phyloP scores from a whole-genome alignment of 306 rosid species.

The Gleditsia sinensis region DNA sequence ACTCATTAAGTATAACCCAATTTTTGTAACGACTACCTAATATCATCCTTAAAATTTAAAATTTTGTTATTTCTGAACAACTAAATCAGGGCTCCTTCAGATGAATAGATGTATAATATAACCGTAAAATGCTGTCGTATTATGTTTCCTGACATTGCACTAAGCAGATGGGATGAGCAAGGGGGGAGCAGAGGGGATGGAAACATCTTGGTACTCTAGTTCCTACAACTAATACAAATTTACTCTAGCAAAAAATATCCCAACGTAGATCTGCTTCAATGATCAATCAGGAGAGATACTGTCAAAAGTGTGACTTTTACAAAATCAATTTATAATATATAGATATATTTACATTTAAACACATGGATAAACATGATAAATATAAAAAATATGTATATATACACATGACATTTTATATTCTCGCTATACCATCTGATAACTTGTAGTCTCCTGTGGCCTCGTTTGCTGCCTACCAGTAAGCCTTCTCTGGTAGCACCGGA shows the following conservation, averaged over 20 bases:
- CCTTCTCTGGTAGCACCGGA: slow-evolving; percentile 1
- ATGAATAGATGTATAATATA: too few relatives aligned
- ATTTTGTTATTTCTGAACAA: too few relatives aligned
- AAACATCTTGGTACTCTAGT: background rate
- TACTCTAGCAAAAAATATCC: background rate
- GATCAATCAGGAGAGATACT: slow-evolving; percentile 1
- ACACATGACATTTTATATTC: slow-evolving; percentile 32
- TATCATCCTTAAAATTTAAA: too few relatives aligned
- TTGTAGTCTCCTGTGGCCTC: background rate
- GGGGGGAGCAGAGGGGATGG: background rate
- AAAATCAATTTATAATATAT: slow-evolving; percentile 33
- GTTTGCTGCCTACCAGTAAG: slow-evolving; percentile 14
- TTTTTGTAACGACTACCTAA: too few relatives aligned
- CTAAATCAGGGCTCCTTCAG: too few relatives aligned
- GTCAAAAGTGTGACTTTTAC: slow-evolving; percentile 15
- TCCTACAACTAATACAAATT: background rate
- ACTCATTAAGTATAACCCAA: too few relatives aligned
- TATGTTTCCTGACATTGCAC: too few relatives aligned
- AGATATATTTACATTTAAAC: slow-evolving; percentile 47
- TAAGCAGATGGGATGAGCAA: background rate
- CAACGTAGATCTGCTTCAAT: background rate
- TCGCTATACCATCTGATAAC: slow-evolving; percentile 21
- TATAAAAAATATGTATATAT: slow-evolving; percentile 29
- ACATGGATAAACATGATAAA: slow-evolving; percentile 16
- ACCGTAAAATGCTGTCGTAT: too few relatives aligned